Evolutionary conservation across 2,329 filamentous ascomycete species (phyloP).

Genomic region (Sporothrix luriei): DNA sequence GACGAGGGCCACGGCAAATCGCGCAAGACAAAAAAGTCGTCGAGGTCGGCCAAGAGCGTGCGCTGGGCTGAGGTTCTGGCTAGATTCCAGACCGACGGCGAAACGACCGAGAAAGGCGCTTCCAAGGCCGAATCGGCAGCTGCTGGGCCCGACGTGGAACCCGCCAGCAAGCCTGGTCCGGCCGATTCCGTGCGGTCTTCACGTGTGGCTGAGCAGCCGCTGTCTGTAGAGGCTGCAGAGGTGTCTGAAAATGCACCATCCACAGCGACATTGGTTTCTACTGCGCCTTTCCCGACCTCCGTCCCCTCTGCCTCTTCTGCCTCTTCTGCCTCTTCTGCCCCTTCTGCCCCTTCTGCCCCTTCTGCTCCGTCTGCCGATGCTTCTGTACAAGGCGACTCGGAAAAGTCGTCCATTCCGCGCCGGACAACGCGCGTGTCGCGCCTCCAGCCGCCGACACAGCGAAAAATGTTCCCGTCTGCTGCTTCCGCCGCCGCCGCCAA

Average conservation of each 20-base stretch:
- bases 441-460: slow-evolving; percentile 35
- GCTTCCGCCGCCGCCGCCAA: slow-evolving; percentile 26
- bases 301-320: background rate
- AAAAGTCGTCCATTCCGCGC: slow-evolving; percentile 32
- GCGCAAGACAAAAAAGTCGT: slow-evolving; percentile 26
- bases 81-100: slow-evolving; percentile 37
- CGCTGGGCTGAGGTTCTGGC: slow-evolving; percentile 43
- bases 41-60: slow-evolving; percentile 40
- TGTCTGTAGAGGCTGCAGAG: background rate
- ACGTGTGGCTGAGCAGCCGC: background rate
- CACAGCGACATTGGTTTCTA: background rate
- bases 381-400: background rate
- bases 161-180: background rate
- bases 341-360: no score
- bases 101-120: background rate
- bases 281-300: background rate
- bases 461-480: slow-evolving; percentile 32
- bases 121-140: background rate
- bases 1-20: slow-evolving; percentile 7
- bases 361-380: background rate
- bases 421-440: slow-evolving; percentile 34
- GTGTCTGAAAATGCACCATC: background rate
- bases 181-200: background rate
- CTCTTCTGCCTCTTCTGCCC: no score
- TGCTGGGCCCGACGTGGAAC: background rate